Conservation (phyloP, 202 grass and related monocot species). For the Carex arenaria region DNA sequence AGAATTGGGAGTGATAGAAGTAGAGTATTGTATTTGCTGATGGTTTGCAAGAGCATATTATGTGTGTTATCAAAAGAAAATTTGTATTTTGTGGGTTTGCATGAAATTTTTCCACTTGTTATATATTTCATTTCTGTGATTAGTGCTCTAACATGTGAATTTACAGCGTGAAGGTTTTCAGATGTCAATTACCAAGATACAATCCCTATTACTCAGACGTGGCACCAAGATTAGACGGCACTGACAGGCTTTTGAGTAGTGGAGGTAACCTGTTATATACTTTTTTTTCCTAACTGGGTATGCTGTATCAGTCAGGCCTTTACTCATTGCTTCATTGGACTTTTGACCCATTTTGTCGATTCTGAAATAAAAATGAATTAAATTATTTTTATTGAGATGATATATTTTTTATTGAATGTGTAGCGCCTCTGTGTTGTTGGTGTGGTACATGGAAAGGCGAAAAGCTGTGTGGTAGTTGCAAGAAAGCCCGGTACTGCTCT, state of each 20-base stretch:
- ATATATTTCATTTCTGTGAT: conserved; percentile 3
- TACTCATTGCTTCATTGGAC: conserved; percentile 22
- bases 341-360: not conserved
- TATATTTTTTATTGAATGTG: not conserved
- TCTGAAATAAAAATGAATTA: not conserved
- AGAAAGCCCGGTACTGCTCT: conserved; percentile 71
- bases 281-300: not conserved
- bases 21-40: too few relatives aligned
- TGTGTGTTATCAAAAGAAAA: too few relatives aligned
- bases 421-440: conserved; percentile 83
- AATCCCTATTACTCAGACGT: conserved; percentile 73
- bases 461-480: conserved; percentile 84
- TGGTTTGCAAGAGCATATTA: too few relatives aligned
- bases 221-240: conserved; percentile 43
- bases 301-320: not conserved
- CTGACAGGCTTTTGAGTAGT: conserved; percentile 45
- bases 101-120: not conserved
- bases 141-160: conserved; percentile 25
- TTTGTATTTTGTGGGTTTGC: not conserved
- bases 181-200: conserved; percentile 62
- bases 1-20: too few relatives aligned
- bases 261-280: conserved; percentile 53
- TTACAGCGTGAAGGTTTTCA: conserved; percentile 76
- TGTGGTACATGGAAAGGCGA: conserved; percentile 96
- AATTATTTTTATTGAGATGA: not conserved